A percentile compares a stretch with the other conserved stretches of the same genome.
Evolutionary conservation across 1,284 basidiomycete genomes (phyloP).

Genomic region (Moesziomyces sp.): DNA sequence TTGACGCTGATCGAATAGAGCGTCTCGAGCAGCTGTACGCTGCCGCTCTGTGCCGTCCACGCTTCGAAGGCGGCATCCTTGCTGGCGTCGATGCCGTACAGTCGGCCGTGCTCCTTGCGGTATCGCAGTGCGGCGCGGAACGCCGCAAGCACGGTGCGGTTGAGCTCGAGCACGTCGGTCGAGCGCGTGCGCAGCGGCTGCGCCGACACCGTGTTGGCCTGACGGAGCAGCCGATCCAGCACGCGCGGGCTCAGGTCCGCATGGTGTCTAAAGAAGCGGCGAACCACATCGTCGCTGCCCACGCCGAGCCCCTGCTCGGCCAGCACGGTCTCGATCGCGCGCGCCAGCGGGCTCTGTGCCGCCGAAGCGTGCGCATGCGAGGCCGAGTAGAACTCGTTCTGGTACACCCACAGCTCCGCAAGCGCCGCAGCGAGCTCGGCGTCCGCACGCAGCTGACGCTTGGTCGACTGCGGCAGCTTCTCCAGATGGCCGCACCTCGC

Average conservation of each 20-base stretch:
- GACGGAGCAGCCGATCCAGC: conserved; percentile 40
- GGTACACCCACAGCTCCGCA: conserved; percentile 82
- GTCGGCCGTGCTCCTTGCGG: conserved; percentile 76
- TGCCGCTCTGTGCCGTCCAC: conserved; percentile 80
- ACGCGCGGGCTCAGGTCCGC: conserved; percentile 68
- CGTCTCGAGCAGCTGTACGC: conserved; percentile 78
- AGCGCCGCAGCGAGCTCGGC: conserved; percentile 88
- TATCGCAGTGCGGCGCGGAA: conserved; percentile 79
- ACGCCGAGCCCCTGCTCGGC: conserved; percentile 67
- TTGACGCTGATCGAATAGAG: conserved; percentile 78
- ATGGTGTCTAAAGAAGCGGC: conserved; percentile 84
- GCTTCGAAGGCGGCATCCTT: conserved; percentile 74
- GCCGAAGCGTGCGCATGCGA: conserved; percentile 18
- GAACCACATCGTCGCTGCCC: conserved; percentile 76
- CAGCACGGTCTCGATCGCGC: conserved; percentile 76
- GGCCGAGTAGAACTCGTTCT: conserved; percentile 73
- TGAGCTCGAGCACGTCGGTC: conserved; percentile 72
- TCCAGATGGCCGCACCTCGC: conserved; percentile 52
- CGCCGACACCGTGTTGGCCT: conserved; percentile 14
- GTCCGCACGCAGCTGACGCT: conserved; percentile 82
- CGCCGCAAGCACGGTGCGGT: conserved; percentile 77
- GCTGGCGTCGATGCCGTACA: conserved; percentile 78
- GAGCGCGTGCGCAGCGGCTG: conserved; percentile 24
- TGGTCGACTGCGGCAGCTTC: conserved; percentile 81
- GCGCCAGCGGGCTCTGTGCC: conserved; percentile 64